Conservation (phyloP, 2,329 filamentous ascomycete genomes). For the Xylariaceae sp. region DNA sequence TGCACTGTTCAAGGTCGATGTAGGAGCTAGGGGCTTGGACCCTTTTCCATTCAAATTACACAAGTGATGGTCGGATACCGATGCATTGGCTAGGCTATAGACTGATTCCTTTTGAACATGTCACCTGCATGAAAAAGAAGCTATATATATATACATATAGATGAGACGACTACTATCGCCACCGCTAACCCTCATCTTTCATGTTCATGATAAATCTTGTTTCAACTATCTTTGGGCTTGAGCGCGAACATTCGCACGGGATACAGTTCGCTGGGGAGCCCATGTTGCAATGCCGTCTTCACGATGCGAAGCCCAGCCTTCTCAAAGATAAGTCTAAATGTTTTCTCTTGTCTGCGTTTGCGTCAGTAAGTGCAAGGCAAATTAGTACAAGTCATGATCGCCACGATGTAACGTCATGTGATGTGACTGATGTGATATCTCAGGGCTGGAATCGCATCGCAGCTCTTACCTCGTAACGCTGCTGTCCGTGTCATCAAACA, state of each 20-base stretch:
- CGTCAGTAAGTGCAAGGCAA: slow-evolving; percentile 13
- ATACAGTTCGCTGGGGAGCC: slow-evolving; percentile 59
- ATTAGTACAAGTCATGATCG: neutral
- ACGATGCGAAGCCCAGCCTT: slow-evolving; percentile 72
- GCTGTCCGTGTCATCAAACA: slow-evolving; percentile 77
- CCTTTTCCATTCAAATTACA: slow-evolving; percentile 68
- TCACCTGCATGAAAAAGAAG: slow-evolving; percentile 1
- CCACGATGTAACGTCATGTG: neutral
- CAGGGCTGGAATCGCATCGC: slow-evolving; percentile 51
- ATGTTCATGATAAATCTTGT: slow-evolving; percentile 44
- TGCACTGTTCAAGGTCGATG: slow-evolving; percentile 76
- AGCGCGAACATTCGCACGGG: slow-evolving; percentile 82
- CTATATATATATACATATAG: neutral
- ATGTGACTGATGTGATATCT: slow-evolving; percentile 46
- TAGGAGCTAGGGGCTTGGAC: slow-evolving; percentile 70
- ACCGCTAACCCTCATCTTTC: slow-evolving; percentile 52
- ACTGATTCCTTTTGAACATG: neutral
- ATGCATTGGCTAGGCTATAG: neutral
- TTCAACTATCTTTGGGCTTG: slow-evolving; percentile 54
- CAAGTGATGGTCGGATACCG: slow-evolving; percentile 9
- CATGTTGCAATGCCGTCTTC: slow-evolving; percentile 71
- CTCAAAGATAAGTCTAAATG: slow-evolving; percentile 73
- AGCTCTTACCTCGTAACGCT: slow-evolving; percentile 71
- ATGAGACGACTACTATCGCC: slow-evolving; percentile 2
- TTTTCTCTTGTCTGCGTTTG: slow-evolving; percentile 66